Evolutionary conservation across 2,329 filamentous ascomycete species (phyloP).

Genomic region (Colletotrichum tanaceti): DNA sequence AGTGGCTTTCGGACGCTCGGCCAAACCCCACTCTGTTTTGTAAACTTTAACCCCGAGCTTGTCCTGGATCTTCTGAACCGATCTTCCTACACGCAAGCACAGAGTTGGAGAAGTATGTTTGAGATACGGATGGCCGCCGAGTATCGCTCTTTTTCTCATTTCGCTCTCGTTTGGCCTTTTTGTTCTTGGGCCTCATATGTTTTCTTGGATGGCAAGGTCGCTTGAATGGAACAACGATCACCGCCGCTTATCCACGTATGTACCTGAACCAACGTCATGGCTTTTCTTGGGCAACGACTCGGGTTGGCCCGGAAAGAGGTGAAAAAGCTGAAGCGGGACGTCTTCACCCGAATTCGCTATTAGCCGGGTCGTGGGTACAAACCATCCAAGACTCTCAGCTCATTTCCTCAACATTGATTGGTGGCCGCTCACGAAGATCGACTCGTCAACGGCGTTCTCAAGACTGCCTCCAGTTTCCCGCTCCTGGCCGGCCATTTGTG

Average conservation of each 20-base stretch:
- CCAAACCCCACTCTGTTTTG: background rate
- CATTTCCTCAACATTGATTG: background rate
- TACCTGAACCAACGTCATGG: background rate
- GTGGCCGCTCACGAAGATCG: background rate
- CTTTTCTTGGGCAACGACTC: background rate
- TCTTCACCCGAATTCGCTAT: background rate
- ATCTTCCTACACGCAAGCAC: background rate
- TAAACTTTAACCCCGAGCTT: background rate
- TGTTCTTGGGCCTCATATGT: too few relatives aligned
- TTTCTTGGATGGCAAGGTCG: background rate
- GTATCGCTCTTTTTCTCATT: background rate
- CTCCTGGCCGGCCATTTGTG: too few relatives aligned
- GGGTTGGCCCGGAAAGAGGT: background rate
- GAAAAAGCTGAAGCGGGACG: background rate
- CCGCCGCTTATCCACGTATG: too few relatives aligned
- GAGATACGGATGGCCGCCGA: background rate
- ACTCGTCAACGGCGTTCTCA: too few relatives aligned
- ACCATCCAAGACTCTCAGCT: background rate
- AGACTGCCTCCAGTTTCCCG: background rate
- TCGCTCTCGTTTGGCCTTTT: background rate
- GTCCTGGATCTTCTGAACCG: background rate
- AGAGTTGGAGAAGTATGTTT: background rate
- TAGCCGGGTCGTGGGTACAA: background rate
- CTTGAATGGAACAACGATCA: background rate
- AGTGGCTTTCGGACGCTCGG: background rate